phyloP scores from a whole-genome alignment of 179 eudicot genomes.

The Silene vulgaris region DNA sequence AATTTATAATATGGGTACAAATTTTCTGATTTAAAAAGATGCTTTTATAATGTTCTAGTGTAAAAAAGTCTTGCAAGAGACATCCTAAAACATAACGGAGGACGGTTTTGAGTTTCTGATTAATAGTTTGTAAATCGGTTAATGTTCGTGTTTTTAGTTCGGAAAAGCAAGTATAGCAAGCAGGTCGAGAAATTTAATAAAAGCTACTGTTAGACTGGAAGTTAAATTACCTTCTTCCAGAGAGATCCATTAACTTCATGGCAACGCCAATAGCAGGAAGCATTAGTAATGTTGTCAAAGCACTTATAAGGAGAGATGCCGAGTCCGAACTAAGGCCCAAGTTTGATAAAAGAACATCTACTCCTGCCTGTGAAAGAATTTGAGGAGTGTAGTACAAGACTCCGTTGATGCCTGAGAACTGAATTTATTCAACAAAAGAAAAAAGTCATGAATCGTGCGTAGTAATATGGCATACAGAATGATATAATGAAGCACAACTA shows the following conservation, averaged over 20 bases:
- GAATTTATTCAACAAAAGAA: not conserved
- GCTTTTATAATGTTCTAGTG: no score
- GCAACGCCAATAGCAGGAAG: conserved; percentile 49
- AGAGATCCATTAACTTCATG: conserved; percentile 46
- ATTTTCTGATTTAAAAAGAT: no score
- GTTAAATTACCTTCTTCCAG: conserved; percentile 46
- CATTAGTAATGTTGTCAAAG: conserved; percentile 45
- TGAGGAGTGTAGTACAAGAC: conserved; percentile 55
- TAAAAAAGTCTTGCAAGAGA: no score
- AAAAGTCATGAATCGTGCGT: not conserved
- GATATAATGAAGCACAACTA: not conserved
- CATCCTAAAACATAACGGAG: no score
- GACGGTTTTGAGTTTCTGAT: no score
- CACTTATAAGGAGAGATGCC: conserved; percentile 47
- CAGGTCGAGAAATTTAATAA: not conserved
- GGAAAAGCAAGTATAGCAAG: not conserved
- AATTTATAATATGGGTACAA: no score
- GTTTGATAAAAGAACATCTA: conserved; percentile 41
- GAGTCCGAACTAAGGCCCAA: conserved; percentile 40
- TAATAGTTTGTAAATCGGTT: not conserved
- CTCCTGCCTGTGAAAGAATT: conserved; percentile 50
- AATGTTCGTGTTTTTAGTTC: not conserved
- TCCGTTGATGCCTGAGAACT: conserved; percentile 54
- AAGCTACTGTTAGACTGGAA: not conserved
- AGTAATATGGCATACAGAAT: not conserved